Evolutionary conservation across 768 basidiomycete species (phyloP).

Genomic region (Lactarius vividus): DNA sequence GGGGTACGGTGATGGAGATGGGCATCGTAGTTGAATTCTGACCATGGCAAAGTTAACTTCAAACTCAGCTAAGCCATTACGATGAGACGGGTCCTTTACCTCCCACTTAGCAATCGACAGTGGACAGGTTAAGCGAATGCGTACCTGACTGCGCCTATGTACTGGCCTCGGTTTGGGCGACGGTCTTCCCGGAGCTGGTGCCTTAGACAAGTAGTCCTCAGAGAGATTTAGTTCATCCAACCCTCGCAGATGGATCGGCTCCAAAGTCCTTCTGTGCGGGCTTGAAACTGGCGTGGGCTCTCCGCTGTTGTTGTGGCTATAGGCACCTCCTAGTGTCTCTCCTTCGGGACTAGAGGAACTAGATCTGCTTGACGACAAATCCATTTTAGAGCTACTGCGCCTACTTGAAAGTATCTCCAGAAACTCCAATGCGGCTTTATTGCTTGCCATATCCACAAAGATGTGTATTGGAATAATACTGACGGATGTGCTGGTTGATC

Average conservation of each 20-base stretch:
- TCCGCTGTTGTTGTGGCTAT: background rate
- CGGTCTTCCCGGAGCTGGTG: slow-evolving; percentile 3
- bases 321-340: background rate
- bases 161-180: background rate
- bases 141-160: slow-evolving; percentile 2
- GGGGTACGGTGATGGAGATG: slow-evolving; percentile 46
- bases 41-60: slow-evolving; percentile 51
- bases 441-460: slow-evolving; percentile 64
- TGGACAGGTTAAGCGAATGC: background rate
- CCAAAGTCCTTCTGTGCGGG: slow-evolving; percentile 35
- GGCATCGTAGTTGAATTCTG: slow-evolving; percentile 66
- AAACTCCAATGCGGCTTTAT: slow-evolving; percentile 46
- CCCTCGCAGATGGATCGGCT: slow-evolving; percentile 50
- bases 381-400: background rate
- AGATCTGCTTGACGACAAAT: background rate
- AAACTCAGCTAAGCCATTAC: slow-evolving; percentile 27
- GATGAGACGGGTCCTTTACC: background rate
- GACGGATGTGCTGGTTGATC: slow-evolving; percentile 37
- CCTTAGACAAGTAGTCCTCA: slow-evolving; percentile 41
- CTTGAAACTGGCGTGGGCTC: slow-evolving; percentile 19
- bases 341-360: slow-evolving; percentile 8
- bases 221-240: slow-evolving; percentile 59
- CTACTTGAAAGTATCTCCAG: slow-evolving; percentile 42
- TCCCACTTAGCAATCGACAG: background rate
- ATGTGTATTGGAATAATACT: slow-evolving; percentile 63